These are phyloP conservation scores for Xylariaceae sp. DNA, from an alignment of 2,329 filamentous ascomycete genomes.

Conservation along the genomic window DNA sequence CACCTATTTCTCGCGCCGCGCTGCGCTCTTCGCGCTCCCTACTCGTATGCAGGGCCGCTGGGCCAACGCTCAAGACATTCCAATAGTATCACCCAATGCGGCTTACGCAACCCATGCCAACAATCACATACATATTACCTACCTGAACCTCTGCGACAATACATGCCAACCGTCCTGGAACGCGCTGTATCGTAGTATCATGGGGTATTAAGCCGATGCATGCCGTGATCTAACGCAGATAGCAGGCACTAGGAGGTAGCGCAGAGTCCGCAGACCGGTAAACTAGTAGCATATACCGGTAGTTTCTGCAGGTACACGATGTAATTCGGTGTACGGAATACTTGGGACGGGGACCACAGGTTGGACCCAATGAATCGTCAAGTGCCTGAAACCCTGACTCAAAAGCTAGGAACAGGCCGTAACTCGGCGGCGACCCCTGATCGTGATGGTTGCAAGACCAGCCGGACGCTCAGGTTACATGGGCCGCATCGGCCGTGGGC, in stretches of 20 bases:
- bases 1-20: background rate
- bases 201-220: background rate
- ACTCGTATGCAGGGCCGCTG: background rate
- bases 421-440: background rate
- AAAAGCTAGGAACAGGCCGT: background rate
- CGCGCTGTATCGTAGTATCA: background rate
- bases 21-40: background rate
- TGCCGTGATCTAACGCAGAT: background rate
- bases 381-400: background rate
- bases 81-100: background rate
- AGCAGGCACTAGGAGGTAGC: background rate
- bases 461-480: no score
- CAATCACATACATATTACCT: background rate
- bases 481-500: no score
- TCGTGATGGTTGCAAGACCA: background rate
- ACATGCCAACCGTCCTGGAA: background rate
- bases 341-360: background rate
- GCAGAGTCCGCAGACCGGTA: background rate
- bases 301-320: background rate
- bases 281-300: background rate
- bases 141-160: background rate
- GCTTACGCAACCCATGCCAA: background rate
- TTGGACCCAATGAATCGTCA: background rate
- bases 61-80: background rate
- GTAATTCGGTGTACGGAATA: background rate